Evolutionary conservation across 306 rosid genomes (phyloP), one percentile per base, ranked within the genome.

Genomic region (Herpetospermum pedunculosum): DNA sequence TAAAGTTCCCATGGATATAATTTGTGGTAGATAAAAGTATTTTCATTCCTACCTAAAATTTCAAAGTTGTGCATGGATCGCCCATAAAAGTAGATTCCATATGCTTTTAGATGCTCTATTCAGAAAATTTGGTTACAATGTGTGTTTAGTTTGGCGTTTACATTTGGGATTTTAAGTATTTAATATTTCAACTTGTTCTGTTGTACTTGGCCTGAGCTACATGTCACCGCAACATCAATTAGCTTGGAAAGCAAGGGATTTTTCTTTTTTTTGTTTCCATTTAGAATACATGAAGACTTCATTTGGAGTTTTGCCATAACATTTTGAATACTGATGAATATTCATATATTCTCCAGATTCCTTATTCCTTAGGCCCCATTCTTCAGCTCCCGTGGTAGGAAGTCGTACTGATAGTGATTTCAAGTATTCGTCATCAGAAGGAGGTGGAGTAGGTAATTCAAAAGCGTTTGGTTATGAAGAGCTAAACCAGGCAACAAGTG

Each of bases 381-480:
- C 97, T 79, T 91, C 96, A 48, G 76, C 87, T 75, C 81, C 87
- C 53, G 48, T 75, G 58, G 4, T 55, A 41, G 89, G 87, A 79
- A 83, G 84, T 75, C 82, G 71, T 50, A 85, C 88, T 44, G 91
- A 87, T 70, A 84, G 85, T 64, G 91, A 87, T 30, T 84, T 70
- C 4, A 44, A 80, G 70, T 85, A 94, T 80, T 73, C 96, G 10
- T 85, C 93, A 57, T 85, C 97, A 8, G 97, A 94, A 47, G 82
- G 84, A 30, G 87, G 95, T 75, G 92, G 88, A 15, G 83, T 84
- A 72, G 83, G 84, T 83, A 81, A 83, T 82, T 91, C 99, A 64
- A 88, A 82, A 59, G 83, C 89, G 83, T 94, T 94, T 82, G 77
- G 90, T 21, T 89, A 88, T 70, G 97, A 94, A 75, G 99, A 94